Evolutionary conservation across 2,329 filamentous ascomycete species (phyloP).

Genomic region (Colletotrichum limetticola): DNA sequence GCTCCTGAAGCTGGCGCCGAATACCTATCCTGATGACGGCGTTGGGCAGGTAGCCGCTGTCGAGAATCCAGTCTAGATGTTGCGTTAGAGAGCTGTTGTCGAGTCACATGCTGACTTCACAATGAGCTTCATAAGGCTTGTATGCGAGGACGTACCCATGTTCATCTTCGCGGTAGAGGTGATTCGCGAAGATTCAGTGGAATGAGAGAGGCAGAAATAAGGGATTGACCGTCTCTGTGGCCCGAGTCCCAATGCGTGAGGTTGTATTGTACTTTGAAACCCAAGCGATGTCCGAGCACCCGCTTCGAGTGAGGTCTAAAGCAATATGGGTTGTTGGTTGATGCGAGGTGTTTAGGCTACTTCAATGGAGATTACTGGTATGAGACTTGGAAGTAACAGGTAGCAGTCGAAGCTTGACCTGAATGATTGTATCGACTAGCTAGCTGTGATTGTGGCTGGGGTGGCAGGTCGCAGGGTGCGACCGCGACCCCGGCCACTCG

Average conservation of each 20-base stretch:
- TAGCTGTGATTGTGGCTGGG: background rate
- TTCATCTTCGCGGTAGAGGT: slow-evolving; percentile 7
- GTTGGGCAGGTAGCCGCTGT: slow-evolving; percentile 73
- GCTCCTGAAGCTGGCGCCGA: slow-evolving; percentile 71
- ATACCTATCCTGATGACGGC: slow-evolving; percentile 73
- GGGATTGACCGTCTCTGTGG: background rate
- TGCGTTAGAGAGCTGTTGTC: slow-evolving; percentile 10
- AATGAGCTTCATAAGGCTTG: too few relatives aligned
- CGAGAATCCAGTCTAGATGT: slow-evolving; percentile 66
- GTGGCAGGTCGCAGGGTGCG: background rate
- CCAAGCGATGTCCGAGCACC: background rate
- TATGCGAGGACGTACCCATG: slow-evolving; percentile 16
- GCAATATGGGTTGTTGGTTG: background rate
- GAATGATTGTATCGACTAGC: background rate
- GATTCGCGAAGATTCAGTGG: background rate
- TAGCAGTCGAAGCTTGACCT: background rate
- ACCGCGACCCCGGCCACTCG: background rate
- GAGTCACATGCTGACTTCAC: background rate
- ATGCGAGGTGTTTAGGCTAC: background rate
- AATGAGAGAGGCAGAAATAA: background rate
- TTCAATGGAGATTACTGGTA: background rate
- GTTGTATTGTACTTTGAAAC: background rate
- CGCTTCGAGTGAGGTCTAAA: background rate
- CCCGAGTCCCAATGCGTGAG: background rate
- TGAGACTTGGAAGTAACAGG: background rate